Evolutionary conservation across 805 yeast genomes (phyloP).

Genomic region (Schizosaccharomyces japonicus): DNA sequence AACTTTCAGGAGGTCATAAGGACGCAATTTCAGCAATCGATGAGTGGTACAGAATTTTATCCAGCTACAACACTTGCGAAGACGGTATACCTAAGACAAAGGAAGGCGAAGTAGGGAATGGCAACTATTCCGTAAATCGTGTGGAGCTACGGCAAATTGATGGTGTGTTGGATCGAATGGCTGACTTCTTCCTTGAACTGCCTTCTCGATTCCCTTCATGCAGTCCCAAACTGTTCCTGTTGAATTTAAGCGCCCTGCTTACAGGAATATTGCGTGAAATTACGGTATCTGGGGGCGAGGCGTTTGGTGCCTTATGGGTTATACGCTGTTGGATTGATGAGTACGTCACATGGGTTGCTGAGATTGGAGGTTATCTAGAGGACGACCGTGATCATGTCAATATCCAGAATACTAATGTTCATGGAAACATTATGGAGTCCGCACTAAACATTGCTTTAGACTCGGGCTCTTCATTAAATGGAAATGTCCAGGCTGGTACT

Average conservation of each 20-base stretch:
- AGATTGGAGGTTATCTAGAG: conserved; percentile 18
- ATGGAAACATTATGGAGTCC: too few relatives aligned
- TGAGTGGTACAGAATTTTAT: background rate
- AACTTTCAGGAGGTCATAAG: conserved; percentile 10
- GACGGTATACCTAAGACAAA: background rate
- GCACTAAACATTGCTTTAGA: too few relatives aligned
- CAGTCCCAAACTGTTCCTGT: conserved; percentile 31
- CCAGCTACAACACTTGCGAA: background rate
- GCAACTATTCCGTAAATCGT: background rate
- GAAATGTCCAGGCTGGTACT: too few relatives aligned
- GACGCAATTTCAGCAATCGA: conserved; percentile 4
- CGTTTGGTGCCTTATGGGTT: conserved; percentile 57
- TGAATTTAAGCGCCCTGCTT: conserved; percentile 29
- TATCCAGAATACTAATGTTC: background rate
- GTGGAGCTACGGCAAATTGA: conserved; percentile 4
- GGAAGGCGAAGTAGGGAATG: background rate
- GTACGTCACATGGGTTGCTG: conserved; percentile 42
- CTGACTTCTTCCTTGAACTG: conserved; percentile 19
- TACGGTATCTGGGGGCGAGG: conserved; percentile 30
- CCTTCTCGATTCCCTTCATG: conserved; percentile 27
- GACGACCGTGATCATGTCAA: background rate
- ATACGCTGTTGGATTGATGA: conserved; percentile 57
- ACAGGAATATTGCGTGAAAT: conserved; percentile 40
- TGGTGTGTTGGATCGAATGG: conserved; percentile 17
- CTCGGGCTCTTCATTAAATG: too few relatives aligned